Percentiles rank a stretch among this genome's conserved stretches.
phyloP scores from a whole-genome alignment of 371 early-diverging fungal species.

The Mucor plumbeus region DNA sequence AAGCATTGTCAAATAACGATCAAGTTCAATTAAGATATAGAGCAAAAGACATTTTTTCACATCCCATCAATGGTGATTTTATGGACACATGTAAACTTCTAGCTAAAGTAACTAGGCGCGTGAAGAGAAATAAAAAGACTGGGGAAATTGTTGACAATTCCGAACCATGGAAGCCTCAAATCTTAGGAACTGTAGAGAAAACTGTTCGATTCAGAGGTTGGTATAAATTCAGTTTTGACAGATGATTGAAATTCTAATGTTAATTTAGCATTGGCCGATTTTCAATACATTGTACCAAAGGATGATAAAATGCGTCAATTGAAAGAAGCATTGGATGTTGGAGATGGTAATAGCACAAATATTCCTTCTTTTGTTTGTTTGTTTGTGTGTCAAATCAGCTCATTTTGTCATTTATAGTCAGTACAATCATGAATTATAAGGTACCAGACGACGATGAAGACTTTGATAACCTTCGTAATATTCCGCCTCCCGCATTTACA shows the following conservation, averaged over 20 bases:
- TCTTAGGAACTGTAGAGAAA: conserved; percentile 53
- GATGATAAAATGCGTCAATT: conserved; percentile 46
- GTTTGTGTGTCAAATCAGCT: too few relatives aligned
- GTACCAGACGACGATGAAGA: conserved; percentile 36
- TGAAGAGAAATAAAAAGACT: conserved; percentile 36
- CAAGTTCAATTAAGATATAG: conserved; percentile 57
- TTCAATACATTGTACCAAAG: conserved; percentile 55
- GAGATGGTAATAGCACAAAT: conserved; percentile 43
- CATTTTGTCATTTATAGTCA: conserved; percentile 22
- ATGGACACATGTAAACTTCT: conserved; percentile 56
- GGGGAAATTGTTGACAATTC: conserved; percentile 32
- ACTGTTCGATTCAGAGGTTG: conserved; percentile 62
- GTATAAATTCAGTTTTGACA: not conserved
- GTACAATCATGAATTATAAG: conserved; percentile 42
- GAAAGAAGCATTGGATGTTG: conserved; percentile 38
- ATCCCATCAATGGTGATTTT: conserved; percentile 65
- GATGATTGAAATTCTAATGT: not conserved
- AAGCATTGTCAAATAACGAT: conserved; percentile 1
- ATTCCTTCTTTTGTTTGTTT: not conserved
- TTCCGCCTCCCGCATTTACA: conserved; percentile 67
- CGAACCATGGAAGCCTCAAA: conserved; percentile 33
- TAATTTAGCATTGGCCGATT: conserved; percentile 62
- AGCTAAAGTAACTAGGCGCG: conserved; percentile 63
- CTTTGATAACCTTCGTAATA: conserved; percentile 18
- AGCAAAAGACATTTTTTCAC: conserved; percentile 64